Evolutionary conservation across 1,284 basidiomycete species (phyloP), one percentile per base, ranked within the genome.

Genomic region (Naganishia liquefaciens): DNA sequence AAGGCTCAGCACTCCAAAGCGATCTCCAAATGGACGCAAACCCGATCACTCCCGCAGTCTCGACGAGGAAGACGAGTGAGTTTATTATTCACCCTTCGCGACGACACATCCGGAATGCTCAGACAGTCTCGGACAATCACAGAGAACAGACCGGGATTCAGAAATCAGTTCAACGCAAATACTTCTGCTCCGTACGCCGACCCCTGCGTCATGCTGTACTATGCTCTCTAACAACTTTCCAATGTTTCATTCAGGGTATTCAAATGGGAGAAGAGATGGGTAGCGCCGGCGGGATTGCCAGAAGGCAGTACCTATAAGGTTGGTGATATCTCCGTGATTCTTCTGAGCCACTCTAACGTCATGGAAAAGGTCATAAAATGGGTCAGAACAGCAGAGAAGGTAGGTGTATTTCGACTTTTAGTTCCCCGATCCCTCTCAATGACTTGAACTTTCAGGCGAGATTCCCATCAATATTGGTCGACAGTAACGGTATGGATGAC

Each of bases 381-480:
- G 57, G 46, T 60, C 43, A 60, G 28, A n/a, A 60, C 57, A 15
- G 44, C 57, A 5, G 57, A 60, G 50, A 60, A 60, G 42, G 55
- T 37, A 51, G 25, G 25, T 33, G 7, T 19, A 30, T 4, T 51
- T 27, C n/a, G 17, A 30, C 19, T 19, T 5, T 33, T 7, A 19
- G 33, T 21, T 15, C 25, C 15, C n/a, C 39, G 1, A 23, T 7
- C 2, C 33, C 33, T 9, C 33, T 28, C 25, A 40, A 43, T 9
- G 13, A 28, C 28, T n/a, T 21, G 11, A 21, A 49, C n/a, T 10
- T 21, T n/a, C 40, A 60, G 57, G 57, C 46, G 9, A n/a, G 57
- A 50, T 50, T 60, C 46, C 39, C 33, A 21, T 50, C 57, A 33
- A 21, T 60, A 30, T 39, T 46, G 21, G 30, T 46, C 5, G 46